phyloP scores from a whole-genome alignment of 441 rosid genomes.

The Eruca vesicaria region DNA sequence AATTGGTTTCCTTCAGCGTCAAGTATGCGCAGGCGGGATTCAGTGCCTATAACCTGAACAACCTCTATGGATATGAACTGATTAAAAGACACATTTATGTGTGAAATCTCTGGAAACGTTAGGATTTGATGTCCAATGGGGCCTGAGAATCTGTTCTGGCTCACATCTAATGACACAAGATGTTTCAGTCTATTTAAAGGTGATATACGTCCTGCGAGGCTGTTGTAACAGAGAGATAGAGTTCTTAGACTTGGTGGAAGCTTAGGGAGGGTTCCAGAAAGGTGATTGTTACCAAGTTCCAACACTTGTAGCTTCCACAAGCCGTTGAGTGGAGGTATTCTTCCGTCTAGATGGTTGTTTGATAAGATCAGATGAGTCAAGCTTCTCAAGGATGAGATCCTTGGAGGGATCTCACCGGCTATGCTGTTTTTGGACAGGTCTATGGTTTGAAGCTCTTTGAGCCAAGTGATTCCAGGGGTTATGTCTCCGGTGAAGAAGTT shows the following conservation, averaged over 20 bases:
- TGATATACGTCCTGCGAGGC: slow-evolving; percentile 49
- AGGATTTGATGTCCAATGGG: slow-evolving; percentile 32
- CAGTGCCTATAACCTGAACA: slow-evolving; percentile 15
- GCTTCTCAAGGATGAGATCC: slow-evolving; percentile 44
- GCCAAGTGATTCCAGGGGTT: slow-evolving; percentile 32
- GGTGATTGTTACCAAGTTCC: slow-evolving; percentile 46
- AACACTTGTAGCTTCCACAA: slow-evolving; percentile 52
- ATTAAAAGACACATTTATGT: slow-evolving; percentile 35
- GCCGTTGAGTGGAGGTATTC: slow-evolving; percentile 48
- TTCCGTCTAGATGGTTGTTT: slow-evolving; percentile 45
- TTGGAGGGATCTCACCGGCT: slow-evolving; percentile 44
- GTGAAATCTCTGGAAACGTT: slow-evolving; percentile 30
- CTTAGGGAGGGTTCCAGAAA: slow-evolving; percentile 42
- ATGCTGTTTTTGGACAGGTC: slow-evolving; percentile 54
- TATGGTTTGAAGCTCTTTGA: slow-evolving; percentile 37
- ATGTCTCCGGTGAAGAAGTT: slow-evolving; percentile 56
- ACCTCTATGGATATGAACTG: slow-evolving; percentile 35
- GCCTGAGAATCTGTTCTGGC: slow-evolving; percentile 57
- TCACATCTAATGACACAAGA: slow-evolving; percentile 43
- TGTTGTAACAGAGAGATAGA: slow-evolving; percentile 40
- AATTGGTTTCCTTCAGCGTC: slow-evolving; percentile 50
- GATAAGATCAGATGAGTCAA: slow-evolving; percentile 40
- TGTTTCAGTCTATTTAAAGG: slow-evolving; percentile 33
- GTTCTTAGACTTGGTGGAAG: slow-evolving; percentile 47
- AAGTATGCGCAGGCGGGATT: slow-evolving; percentile 41